phyloP scores from a whole-genome alignment of 1,284 basidiomycete genomes.

The Inonotus obliquus region DNA sequence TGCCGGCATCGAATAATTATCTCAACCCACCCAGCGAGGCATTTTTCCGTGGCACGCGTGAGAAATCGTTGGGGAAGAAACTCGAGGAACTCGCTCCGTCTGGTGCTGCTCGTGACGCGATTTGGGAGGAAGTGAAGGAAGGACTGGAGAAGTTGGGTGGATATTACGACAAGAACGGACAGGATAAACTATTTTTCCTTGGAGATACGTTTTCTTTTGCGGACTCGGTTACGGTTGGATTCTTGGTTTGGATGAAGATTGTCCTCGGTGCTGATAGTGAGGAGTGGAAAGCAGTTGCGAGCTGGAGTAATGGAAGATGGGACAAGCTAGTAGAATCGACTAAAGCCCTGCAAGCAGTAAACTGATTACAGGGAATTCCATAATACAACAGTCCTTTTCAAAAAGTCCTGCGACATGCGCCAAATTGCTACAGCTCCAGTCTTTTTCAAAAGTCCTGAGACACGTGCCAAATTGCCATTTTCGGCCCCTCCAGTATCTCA shows the following conservation, averaged over 20 bases:
- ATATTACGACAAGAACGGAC: slow-evolving; percentile 30
- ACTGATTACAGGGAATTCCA: too few relatives aligned
- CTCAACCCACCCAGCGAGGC: slow-evolving; percentile 29
- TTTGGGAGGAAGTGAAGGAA: slow-evolving; percentile 31
- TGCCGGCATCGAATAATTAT: not conserved
- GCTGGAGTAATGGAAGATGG: slow-evolving; percentile 38
- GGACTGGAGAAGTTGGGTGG: slow-evolving; percentile 27
- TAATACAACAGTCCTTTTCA: too few relatives aligned
- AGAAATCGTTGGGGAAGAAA: slow-evolving; percentile 29
- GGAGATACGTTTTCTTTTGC: slow-evolving; percentile 31
- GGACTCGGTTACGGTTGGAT: slow-evolving; percentile 32
- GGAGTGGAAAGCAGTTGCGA: slow-evolving; percentile 34
- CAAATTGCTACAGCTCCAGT: too few relatives aligned
- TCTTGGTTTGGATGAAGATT: slow-evolving; percentile 29
- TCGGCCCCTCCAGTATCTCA: too few relatives aligned
- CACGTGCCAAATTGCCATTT: too few relatives aligned
- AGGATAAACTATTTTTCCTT: slow-evolving; percentile 25
- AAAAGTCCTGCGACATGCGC: too few relatives aligned
- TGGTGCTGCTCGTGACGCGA: too few relatives aligned
- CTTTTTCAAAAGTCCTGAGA: too few relatives aligned
- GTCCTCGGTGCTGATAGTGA: slow-evolving; percentile 31
- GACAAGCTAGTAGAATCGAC: slow-evolving; percentile 29
- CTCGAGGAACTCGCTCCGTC: slow-evolving; percentile 35
- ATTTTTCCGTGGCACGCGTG: slow-evolving; percentile 36
- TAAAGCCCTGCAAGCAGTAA: slow-evolving; percentile 25